These are phyloP conservation scores for Penicillium argentinense DNA, from an alignment of 495 filamentous ascomycete species.

Conservation along the genomic window DNA sequence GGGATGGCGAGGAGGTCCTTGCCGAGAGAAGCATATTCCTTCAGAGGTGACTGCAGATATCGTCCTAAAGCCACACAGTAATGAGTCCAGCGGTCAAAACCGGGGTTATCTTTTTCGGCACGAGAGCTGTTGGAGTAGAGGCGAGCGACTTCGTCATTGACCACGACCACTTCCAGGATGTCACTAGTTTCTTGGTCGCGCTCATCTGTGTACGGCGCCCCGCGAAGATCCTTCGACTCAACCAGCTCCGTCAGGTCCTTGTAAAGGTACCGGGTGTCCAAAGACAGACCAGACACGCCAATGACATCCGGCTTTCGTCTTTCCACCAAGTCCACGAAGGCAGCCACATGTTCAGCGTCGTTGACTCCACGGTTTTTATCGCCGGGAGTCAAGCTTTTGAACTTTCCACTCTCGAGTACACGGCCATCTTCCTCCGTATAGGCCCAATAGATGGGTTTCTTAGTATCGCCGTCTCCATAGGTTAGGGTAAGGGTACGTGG, in stretches of 20 bases:
- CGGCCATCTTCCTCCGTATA: conserved; percentile 92
- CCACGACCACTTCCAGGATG: conserved; percentile 79
- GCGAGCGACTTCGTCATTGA: conserved; percentile 94
- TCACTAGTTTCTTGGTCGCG: conserved; percentile 61
- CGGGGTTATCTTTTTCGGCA: conserved; percentile 78
- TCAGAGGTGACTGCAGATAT: conserved; percentile 91
- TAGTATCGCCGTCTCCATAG: conserved; percentile 69
- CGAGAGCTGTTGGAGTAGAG: conserved; percentile 88
- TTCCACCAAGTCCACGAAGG: conserved; percentile 70
- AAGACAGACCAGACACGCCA: conserved; percentile 84
- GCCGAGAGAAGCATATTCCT: conserved; percentile 90
- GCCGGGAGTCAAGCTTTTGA: conserved; percentile 69
- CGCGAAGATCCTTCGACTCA: conserved; percentile 67
- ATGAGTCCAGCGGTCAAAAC: conserved; percentile 67
- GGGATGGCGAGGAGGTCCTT: conserved; percentile 81
- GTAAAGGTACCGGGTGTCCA: conserved; percentile 81
- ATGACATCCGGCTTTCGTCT: conserved; percentile 86
- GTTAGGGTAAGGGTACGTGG: conserved; percentile 85
- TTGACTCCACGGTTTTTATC: conserved; percentile 64
- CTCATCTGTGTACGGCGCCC: conserved; percentile 70
- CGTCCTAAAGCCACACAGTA: conserved; percentile 88
- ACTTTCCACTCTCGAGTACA: conserved; percentile 84
- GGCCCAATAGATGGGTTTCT: conserved; percentile 83
- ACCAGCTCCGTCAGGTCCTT: conserved; percentile 75
- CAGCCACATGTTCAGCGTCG: conserved; percentile 60